Evolutionary conservation across 345 rosid genomes (phyloP).

Genomic region (Sisymbrium irio): DNA sequence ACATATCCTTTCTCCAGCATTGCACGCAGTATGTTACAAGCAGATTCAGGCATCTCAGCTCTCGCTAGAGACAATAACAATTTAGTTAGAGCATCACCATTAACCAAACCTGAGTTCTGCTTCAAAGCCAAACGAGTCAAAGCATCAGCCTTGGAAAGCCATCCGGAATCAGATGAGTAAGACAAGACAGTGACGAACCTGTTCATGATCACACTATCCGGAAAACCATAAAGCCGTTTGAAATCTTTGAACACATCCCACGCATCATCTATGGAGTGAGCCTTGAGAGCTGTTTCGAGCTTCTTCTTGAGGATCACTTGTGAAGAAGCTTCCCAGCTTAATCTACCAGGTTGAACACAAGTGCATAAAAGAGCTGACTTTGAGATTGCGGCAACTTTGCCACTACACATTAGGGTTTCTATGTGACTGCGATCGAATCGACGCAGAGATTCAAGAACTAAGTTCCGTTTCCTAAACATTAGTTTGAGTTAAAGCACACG

Average conservation of each 20-base stretch:
- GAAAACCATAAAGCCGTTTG: conserved; percentile 59
- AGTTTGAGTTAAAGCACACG: background rate
- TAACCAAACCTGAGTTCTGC: conserved; percentile 43
- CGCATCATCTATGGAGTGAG: conserved; percentile 52
- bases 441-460: conserved; percentile 1
- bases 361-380: conserved; percentile 2
- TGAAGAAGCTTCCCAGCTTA: conserved; percentile 55
- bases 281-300: conserved; percentile 55
- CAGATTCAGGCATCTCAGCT: conserved; percentile 58
- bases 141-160: conserved; percentile 57
- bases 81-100: conserved; percentile 45
- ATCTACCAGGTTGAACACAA: conserved; percentile 25
- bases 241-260: conserved; percentile 65
- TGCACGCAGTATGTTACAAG: conserved; percentile 51
- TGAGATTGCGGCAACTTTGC: background rate
- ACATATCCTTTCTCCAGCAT: conserved; percentile 51
- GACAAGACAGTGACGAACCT: conserved; percentile 55
- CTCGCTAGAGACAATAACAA: conserved; percentile 63
- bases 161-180: conserved; percentile 56
- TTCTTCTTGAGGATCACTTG: conserved; percentile 48
- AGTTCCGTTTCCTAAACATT: conserved; percentile 19
- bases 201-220: conserved; percentile 36
- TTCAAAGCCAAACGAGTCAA: conserved; percentile 43
- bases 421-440: conserved; percentile 3
- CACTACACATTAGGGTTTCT: background rate